Conservation (phyloP, 1,139 yeast genomes). For the Zygotorulaspora mrakii region DNA sequence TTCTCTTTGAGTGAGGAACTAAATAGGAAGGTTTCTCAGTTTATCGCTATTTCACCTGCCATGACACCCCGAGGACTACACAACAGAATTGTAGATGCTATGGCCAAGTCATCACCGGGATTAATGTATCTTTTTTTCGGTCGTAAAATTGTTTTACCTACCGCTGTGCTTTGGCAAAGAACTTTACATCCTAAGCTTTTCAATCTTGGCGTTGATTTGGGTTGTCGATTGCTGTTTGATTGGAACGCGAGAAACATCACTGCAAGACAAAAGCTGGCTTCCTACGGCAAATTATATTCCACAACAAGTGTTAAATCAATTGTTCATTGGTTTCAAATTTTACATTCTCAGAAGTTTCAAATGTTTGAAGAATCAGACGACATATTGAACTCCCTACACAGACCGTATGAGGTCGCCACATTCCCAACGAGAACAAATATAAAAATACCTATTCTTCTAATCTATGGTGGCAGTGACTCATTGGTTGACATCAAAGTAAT, state of each 20-base stretch:
- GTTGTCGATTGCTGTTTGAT: slow-evolving; percentile 64
- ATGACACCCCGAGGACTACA: slow-evolving; percentile 87
- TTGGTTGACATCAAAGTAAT: slow-evolving; percentile 79
- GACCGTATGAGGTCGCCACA: slow-evolving; percentile 42
- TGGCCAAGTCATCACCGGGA: slow-evolving; percentile 76
- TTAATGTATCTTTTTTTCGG: slow-evolving; percentile 74
- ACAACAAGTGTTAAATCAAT: slow-evolving; percentile 88
- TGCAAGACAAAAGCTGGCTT: slow-evolving; percentile 64
- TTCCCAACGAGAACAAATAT: slow-evolving; percentile 64
- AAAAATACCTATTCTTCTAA: slow-evolving; percentile 62
- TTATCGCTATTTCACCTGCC: slow-evolving; percentile 88
- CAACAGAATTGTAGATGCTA: slow-evolving; percentile 68
- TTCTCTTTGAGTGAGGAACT: slow-evolving; percentile 48
- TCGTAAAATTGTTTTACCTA: slow-evolving; percentile 63
- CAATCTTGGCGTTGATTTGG: slow-evolving; percentile 64
- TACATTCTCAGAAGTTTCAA: slow-evolving; percentile 73
- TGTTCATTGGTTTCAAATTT: slow-evolving; percentile 96
- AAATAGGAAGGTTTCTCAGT: slow-evolving; percentile 62
- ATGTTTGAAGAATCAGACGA: slow-evolving; percentile 69
- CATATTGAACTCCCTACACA: slow-evolving; percentile 38
- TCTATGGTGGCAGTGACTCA: slow-evolving; percentile 79
- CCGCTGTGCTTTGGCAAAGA: slow-evolving; percentile 77
- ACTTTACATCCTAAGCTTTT: slow-evolving; percentile 82
- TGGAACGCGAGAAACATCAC: slow-evolving; percentile 75
- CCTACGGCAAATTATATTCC: slow-evolving; percentile 81